Conservation (phyloP, 768 basidiomycete genomes). For the Glaciozyma martinii region DNA sequence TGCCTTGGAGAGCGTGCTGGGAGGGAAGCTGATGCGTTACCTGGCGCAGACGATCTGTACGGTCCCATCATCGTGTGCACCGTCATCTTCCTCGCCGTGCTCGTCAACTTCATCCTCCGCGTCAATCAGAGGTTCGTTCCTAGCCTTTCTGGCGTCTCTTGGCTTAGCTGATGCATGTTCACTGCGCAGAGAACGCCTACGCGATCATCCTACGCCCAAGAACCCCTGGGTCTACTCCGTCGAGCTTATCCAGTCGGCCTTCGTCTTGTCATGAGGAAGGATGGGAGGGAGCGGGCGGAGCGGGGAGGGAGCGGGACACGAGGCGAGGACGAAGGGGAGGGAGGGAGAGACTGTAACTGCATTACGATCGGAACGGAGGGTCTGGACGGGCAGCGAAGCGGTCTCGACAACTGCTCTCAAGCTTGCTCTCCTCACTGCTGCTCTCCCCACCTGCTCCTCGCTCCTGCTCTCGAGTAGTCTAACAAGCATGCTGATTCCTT, state of each 20-base stretch:
- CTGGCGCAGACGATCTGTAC: slow-evolving; percentile 56
- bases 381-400: no score
- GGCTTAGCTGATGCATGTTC: background rate
- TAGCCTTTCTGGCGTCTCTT: background rate
- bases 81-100: slow-evolving; percentile 74
- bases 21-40: background rate
- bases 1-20: background rate
- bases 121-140: slow-evolving; percentile 34
- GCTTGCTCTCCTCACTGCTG: no score
- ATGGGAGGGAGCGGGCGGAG: no score
- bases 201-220: slow-evolving; percentile 27
- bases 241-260: slow-evolving; percentile 3
- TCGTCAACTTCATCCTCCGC: slow-evolving; percentile 79
- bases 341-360: no score
- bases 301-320: no score
- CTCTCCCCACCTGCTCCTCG: no score
- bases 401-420: no score
- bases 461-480: no score
- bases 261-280: background rate
- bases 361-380: no score
- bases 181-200: slow-evolving; percentile 15
- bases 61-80: slow-evolving; percentile 78
- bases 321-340: no score
- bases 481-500: no score
- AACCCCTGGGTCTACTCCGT: slow-evolving; percentile 30